Evolutionary conservation across 2,329 filamentous ascomycete species (phyloP).

Genomic region (Epichloe hybrida): DNA sequence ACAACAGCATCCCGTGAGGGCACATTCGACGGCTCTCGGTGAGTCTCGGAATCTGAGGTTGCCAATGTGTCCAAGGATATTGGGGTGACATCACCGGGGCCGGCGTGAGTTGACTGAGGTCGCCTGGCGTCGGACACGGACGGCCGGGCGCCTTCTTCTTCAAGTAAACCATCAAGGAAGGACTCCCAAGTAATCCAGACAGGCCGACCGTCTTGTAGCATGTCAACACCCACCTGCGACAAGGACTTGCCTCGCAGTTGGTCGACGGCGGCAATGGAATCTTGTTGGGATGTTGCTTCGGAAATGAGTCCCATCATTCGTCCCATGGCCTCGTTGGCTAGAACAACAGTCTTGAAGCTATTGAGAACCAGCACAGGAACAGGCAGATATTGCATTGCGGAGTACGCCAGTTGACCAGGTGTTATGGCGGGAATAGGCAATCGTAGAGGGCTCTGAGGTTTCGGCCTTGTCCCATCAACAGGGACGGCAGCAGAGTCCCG

Average conservation of each 20-base stretch:
- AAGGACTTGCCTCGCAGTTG: constrained; percentile 51
- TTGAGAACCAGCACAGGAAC: constrained; percentile 58
- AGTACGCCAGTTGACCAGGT: constrained; percentile 45
- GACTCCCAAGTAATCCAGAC: constrained; percentile 46
- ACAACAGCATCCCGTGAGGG: constrained; percentile 46
- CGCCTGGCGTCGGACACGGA: constrained; percentile 11
- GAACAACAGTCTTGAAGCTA: constrained; percentile 52
- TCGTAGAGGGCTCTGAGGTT: constrained; percentile 25
- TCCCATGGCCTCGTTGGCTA: constrained; percentile 67
- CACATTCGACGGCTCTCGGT: constrained; percentile 11
- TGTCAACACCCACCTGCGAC: constrained; percentile 57
- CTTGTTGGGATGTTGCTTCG: constrained; percentile 26
- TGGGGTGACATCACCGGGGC: constrained; percentile 24
- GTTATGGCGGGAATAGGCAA: constrained; percentile 33
- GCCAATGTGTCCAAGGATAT: constrained; percentile 14
- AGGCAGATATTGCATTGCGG: constrained; percentile 60
- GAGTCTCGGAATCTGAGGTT: constrained; percentile 19
- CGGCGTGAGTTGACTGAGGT: constrained; percentile 9
- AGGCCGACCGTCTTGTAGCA: constrained; percentile 52
- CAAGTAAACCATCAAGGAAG: constrained; percentile 40
- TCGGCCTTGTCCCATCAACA: constrained; percentile 15
- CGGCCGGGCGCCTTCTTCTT: constrained; percentile 25
- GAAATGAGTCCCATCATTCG: constrained; percentile 43
- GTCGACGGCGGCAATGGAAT: constrained; percentile 37
- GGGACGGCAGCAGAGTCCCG: constrained; percentile 15